Base-by-base conservation (phyloP, 306 rosid species). In the Castanopsis chinensis region DNA sequence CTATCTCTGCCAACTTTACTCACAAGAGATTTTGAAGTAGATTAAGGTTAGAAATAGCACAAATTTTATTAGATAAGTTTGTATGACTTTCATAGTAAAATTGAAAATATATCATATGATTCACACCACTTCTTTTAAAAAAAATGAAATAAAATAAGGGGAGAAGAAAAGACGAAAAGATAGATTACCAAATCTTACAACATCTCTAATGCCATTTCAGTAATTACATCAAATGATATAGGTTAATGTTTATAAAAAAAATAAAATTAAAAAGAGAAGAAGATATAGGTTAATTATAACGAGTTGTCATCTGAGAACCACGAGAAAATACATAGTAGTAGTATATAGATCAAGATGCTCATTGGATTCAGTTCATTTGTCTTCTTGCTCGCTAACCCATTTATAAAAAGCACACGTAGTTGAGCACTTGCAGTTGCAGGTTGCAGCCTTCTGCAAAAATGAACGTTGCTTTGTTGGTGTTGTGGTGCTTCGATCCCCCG, bases 381-480 rank as follows among this genome's bases (percentile, higher is more conserved):
- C 70, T 77, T 13, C 43, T 75, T 53, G 53, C 17, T 49, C 15
- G 53, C 53, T 49, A 49, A 49, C 14, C 3, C 53, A 1, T 49
- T 49, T 49, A 49, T 49, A 49, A 49, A 12, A 49, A 12, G 53
- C 10, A 30, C 60, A 81, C 57, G 15, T 32, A 75, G 67, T 9
- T 6, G 35, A 41, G 80, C 68, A 82, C 76, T 73, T 78, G 85
- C 77, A 77, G 53, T 25, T 25, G 27, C 27, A 25, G 27, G 27
- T 25, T 25, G 27, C 77, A 77, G 53, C 75, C 14, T 27, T 69
- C 83, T 86, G 91, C 85, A 73, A 79, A 86, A 79, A 71, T 79
- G 91, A 89, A 86, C 96, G 96, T 89, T 89, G 87, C 75, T 77
- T 77, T 87, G 88, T 71, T 59, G 32, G 32, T 41, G 41, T 13